Evolutionary conservation across 2,329 filamentous ascomycete species (phyloP), one percentile per base, ranked within the genome.

Genomic region (Emmonsiellopsis sp.): DNA sequence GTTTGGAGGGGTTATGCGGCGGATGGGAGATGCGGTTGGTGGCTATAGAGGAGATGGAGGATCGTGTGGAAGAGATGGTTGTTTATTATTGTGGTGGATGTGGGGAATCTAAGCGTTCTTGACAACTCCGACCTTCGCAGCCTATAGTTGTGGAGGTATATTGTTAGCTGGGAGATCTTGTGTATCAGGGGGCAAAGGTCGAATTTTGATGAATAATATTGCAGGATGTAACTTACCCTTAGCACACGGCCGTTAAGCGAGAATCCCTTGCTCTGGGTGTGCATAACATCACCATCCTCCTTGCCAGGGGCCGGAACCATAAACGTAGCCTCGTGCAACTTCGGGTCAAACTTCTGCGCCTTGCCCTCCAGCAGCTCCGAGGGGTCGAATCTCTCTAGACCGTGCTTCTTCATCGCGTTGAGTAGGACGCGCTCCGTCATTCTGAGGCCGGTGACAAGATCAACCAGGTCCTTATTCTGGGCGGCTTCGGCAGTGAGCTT

Each of bases 241-340:
- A 98, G 74, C 54, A 95, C 80, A 57, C 93, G 80, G 56, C 92
- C 91, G 69, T 98, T 97, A 59, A 97, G 82, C 73, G 83, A 84
- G 78, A 95, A 98, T 52, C 93, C 93, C 79, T 95, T 97, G 73
- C 88, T 88, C 79, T 97, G 92, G 49, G 89, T 89, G 69, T 86
- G 84, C 76, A 97, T 93, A 65, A 96, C 88, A 53, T 84, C 87
- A 62, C 88, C 89, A 65, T 97, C 84, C 71, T 95, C 87, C 79
- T 95, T 94, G 61, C 83, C 90, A 51, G 84, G 80, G 76, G 89
- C 83, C 43, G 90, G 88, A 8, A 88, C 84, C 85, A 94, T 91
- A 75, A 97, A 97, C 21, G 88, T 93, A 39, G 93, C 93, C 78
- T 98, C 93, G 71, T 97, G 93, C 72, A 88, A 80, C 73, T 96